A percentile compares a stretch with the other conserved stretches of the same genome.
Conservation (phyloP, 768 basidiomycete genomes). For the Tricholoma flavovirens region DNA sequence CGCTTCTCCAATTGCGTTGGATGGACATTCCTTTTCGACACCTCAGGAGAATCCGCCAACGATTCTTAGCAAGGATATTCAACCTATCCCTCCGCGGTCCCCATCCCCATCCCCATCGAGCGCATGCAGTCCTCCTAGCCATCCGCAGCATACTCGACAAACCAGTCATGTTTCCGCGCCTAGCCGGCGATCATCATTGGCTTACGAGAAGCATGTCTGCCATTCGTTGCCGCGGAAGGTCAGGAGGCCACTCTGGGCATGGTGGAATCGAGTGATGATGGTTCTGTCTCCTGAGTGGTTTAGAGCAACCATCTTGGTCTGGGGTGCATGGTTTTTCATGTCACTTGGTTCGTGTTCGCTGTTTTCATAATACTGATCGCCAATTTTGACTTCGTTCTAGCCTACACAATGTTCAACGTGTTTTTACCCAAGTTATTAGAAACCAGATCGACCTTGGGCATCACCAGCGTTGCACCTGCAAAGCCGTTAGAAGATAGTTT, state of each 20-base stretch:
- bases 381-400: conserved; percentile 29
- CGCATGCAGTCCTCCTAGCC: neutral
- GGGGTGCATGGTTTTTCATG: conserved; percentile 73
- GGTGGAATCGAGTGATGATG: conserved; percentile 61
- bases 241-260: conserved; percentile 56
- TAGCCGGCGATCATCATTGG: conserved; percentile 32
- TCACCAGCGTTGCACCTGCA: conserved; percentile 15
- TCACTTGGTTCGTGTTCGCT: conserved; percentile 52
- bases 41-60: conserved; percentile 16
- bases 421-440: conserved; percentile 85
- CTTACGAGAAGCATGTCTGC: conserved; percentile 39
- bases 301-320: conserved; percentile 71
- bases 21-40: conserved; percentile 23
- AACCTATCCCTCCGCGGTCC: neutral
- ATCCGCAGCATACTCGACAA: conserved; percentile 22
- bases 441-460: conserved; percentile 30
- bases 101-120: conserved; percentile 4
- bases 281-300: conserved; percentile 75
- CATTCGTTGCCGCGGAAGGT: conserved; percentile 48
- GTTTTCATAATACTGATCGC: neutral
- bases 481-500: conserved; percentile 57
- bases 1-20: conserved; percentile 22
- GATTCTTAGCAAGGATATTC: conserved; percentile 6
- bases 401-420: conserved; percentile 87
- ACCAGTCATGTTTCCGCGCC: conserved; percentile 15